Percentiles rank a stretch among this genome's conserved stretches.
Evolutionary conservation across 306 rosid genomes (phyloP).

Genomic region (peach (Prunus persica)): Prunus_persica_NCBIv2 NC_034011.1:22289001-22289500

Average conservation of each 20-base stretch:
- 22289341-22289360: too few species aligned
- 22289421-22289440: conserved; percentile 96
- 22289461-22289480: conserved; percentile 84
- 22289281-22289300: conserved; percentile 55
- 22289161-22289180: background rate
- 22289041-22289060: background rate
- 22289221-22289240: conserved; percentile 91
- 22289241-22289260: conserved; percentile 98
- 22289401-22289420: conserved; percentile 40
- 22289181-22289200: background rate
- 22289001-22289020: background rate
- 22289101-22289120: background rate
- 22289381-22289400: background rate
- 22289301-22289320: background rate
- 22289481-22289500: conserved; percentile 82
- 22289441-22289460: conserved; percentile 85
- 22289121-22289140: background rate
- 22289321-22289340: background rate
- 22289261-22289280: conserved; percentile 97
- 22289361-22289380: background rate
- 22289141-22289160: background rate
- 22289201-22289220: background rate
- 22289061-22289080: background rate
- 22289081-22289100: background rate
- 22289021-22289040: conserved; percentile 4